Evolutionary conservation across 257 asterid genomes (phyloP), one percentile per base, ranked within the genome.

Genomic region (Pogostemon cablin): DNA sequence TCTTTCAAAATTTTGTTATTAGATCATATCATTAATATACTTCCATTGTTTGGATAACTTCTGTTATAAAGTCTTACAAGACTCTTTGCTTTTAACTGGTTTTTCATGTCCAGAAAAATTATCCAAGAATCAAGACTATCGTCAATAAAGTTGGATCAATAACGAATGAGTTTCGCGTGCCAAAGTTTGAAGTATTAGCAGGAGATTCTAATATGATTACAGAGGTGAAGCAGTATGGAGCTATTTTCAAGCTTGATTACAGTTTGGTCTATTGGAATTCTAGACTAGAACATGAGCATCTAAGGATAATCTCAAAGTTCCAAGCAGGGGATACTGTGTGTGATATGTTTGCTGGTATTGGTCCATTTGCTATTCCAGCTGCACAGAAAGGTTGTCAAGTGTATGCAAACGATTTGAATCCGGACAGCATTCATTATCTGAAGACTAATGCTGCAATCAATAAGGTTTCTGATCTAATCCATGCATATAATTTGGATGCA

Each of bases 231-330:
- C 97, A 93, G 83, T 81, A 80, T 72, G 86, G 93, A 56, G 96
- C 99, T 60, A 75, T 65, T 73, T 93, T 93, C 91, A 93, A 91
- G 88, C 99, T 93, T 78, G 98, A 93, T 81, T 93, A 89, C 74
- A 75, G 98, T 76, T 86, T 85, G 79, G 99, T 93, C 57, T 93
- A 93, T 75, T 93, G 98, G 98, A 93, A 93, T 77, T 93, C 98
- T 63, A 87, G 97, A 77, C 73, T 93, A 89, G 98, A 93, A 65
- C 96, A 93, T 58, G 98, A 93, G 78, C 98, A 93, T 69, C n/a
- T 87, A 41, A 86, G 98, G 80, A 76, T 93, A 57, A 80, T 88
- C 73, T 88, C 97, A 0, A 72, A 82, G 75, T 93, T 93, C 84
- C 81, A 62, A 82, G 68, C 85, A 3, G 96, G 96, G 68, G 92